Conservation (phyloP, 192 early-diverging fungal genomes). For the Rhizophagus clarus region DNA sequence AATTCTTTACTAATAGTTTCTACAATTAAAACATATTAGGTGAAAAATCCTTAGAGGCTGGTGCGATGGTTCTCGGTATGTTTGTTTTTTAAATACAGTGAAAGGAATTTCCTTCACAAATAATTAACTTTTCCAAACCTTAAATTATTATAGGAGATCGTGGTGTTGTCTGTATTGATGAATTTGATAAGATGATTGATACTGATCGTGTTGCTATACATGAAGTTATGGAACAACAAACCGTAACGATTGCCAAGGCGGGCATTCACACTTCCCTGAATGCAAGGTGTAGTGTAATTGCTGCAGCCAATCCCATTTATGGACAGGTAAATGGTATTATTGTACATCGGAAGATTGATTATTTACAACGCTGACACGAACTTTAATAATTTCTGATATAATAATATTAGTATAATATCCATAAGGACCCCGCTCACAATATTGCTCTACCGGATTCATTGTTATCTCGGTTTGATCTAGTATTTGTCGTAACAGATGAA, state of each 20-base stretch:
- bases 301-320: conserved; percentile 95
- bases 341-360: not conserved
- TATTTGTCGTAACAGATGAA: conserved; percentile 95
- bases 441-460: conserved; percentile 95
- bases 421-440: conserved; percentile 88
- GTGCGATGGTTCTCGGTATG: conserved; percentile 94
- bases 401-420: conserved; percentile 71
- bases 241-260: conserved; percentile 95
- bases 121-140: not conserved
- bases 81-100: not conserved
- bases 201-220: conserved; percentile 98
- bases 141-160: conserved; percentile 56
- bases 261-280: conserved; percentile 99
- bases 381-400: not conserved
- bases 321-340: conserved; percentile 49
- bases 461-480: conserved; percentile 94
- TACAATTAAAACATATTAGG: conserved; percentile 30
- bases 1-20: not conserved
- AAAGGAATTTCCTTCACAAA: not conserved
- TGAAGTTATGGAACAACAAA: conserved; percentile 99
- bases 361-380: not conserved
- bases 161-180: conserved; percentile 98
- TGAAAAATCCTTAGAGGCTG: conserved; percentile 91
- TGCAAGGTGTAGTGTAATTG: conserved; percentile 94
- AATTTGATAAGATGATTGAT: conserved; percentile 99